These are phyloP conservation scores for Thermothelomyces thermophilus DNA, from an alignment of 2,329 filamentous ascomycete species.

Conservation along the genomic window DNA sequence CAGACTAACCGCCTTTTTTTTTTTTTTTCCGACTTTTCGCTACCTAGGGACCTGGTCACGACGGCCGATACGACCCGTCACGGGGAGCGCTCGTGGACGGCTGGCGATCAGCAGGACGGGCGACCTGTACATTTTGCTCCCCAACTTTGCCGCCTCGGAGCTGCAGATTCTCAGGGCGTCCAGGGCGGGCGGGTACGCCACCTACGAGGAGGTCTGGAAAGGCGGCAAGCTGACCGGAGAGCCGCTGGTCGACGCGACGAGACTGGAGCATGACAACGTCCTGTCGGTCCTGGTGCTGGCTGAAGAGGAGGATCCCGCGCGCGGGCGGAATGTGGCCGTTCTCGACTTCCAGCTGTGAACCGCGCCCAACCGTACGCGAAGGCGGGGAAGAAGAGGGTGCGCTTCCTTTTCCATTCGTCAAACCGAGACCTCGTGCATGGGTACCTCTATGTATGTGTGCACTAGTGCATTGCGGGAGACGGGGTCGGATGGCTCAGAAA, in stretches of 20 bases:
- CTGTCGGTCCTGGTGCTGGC: slow-evolving; percentile 32
- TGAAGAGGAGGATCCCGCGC: slow-evolving; percentile 5
- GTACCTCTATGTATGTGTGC: too few species aligned
- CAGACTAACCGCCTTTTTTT: too few species aligned
- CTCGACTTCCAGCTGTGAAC: slow-evolving; percentile 30
- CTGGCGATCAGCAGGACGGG: slow-evolving; percentile 31
- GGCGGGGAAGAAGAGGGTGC: too few species aligned
- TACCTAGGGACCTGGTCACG: slow-evolving; percentile 30
- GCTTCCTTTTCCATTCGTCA: too few species aligned
- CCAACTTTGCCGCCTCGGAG: slow-evolving; percentile 26
- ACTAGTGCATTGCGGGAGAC: too few species aligned
- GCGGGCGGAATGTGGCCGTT: slow-evolving; percentile 29
- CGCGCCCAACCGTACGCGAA: too few species aligned
- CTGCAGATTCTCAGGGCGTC: slow-evolving; percentile 32
- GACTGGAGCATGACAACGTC: slow-evolving; percentile 32
- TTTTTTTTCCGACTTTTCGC: neutral
- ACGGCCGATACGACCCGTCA: slow-evolving; percentile 27
- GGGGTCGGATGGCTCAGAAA: too few species aligned
- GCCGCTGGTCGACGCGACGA: slow-evolving; percentile 34
- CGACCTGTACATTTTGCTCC: slow-evolving; percentile 34
- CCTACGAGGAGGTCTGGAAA: slow-evolving; percentile 34
- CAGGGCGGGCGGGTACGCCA: slow-evolving; percentile 26
- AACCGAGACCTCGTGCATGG: too few species aligned
- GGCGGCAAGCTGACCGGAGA: slow-evolving; percentile 33
- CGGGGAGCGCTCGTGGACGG: slow-evolving; percentile 31